Conservation (phyloP, 2,329 filamentous ascomycete species). For the Cryphonectria parasitica region DNA sequence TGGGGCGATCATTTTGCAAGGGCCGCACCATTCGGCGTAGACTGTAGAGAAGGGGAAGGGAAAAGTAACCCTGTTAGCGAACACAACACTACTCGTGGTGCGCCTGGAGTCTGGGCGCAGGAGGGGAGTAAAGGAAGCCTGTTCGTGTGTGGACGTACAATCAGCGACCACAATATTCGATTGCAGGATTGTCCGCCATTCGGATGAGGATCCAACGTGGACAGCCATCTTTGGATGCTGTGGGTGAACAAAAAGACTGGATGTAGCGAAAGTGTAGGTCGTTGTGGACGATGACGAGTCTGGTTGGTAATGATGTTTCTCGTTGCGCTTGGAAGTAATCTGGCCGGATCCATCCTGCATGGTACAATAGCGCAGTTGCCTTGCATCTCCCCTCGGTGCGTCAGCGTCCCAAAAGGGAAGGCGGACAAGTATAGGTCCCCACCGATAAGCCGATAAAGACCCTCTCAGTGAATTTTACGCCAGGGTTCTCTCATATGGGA, state of each 20-base stretch:
- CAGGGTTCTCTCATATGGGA: slow-evolving; percentile 1
- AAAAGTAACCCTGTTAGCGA: slow-evolving; percentile 24
- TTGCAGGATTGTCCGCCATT: slow-evolving; percentile 74
- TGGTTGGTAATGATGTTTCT: background rate
- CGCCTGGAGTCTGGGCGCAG: slow-evolving; percentile 20
- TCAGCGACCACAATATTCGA: slow-evolving; percentile 82
- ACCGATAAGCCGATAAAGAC: slow-evolving; percentile 12
- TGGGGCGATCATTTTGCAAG: slow-evolving; percentile 90
- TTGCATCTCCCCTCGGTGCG: background rate
- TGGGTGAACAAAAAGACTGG: too few species aligned
- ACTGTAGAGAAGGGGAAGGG: slow-evolving; percentile 57
- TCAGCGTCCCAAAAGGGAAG: slow-evolving; percentile 4
- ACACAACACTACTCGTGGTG: slow-evolving; percentile 30
- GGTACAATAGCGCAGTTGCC: background rate
- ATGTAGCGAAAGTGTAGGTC: slow-evolving; percentile 1
- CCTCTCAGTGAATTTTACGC: slow-evolving; percentile 13
- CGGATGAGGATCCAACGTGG: slow-evolving; percentile 65
- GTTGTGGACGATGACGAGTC: background rate
- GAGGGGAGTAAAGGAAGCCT: background rate
- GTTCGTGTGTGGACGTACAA: slow-evolving; percentile 65
- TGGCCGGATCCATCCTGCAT: slow-evolving; percentile 24
- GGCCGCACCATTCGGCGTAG: slow-evolving; percentile 93
- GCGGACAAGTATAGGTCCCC: slow-evolving; percentile 1
- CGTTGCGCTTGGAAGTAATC: slow-evolving; percentile 18
- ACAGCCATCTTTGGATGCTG: slow-evolving; percentile 48